phyloP scores from a whole-genome alignment of 2,329 filamentous ascomycete species.

The Penicillium sp. region DNA sequence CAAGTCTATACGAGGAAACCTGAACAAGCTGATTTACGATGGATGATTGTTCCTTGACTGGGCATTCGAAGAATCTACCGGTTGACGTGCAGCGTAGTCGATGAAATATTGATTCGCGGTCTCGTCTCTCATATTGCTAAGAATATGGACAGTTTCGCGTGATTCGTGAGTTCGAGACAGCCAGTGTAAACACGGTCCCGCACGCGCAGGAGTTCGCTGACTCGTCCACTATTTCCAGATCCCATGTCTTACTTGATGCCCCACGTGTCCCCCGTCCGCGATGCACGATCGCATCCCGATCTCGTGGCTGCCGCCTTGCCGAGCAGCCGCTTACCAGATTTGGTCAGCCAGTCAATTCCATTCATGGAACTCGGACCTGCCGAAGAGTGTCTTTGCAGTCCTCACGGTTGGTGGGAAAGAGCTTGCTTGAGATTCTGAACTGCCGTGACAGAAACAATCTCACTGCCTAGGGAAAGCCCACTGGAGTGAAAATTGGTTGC shows the following conservation, averaged over 20 bases:
- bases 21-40: neutral
- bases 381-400: too few species aligned
- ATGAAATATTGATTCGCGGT: neutral
- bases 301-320: neutral
- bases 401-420: neutral
- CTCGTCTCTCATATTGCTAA: neutral
- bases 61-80: neutral
- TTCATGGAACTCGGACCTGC: neutral
- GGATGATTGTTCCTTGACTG: neutral
- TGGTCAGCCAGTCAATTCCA: neutral
- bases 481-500: slow-evolving; percentile 51
- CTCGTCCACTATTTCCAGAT: neutral
- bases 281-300: neutral
- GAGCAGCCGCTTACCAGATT: neutral
- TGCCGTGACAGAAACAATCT: slow-evolving; percentile 3
- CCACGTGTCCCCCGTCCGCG: neutral
- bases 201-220: neutral
- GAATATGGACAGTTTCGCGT: neutral
- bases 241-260: neutral
- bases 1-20: neutral
- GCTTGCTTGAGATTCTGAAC: slow-evolving; percentile 10
- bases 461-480: slow-evolving; percentile 29
- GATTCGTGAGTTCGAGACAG: neutral
- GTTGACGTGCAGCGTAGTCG: neutral
- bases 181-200: neutral